phyloP scores from a whole-genome alignment of 2,329 filamentous ascomycete species.

The Colletotrichum truncatum region DNA sequence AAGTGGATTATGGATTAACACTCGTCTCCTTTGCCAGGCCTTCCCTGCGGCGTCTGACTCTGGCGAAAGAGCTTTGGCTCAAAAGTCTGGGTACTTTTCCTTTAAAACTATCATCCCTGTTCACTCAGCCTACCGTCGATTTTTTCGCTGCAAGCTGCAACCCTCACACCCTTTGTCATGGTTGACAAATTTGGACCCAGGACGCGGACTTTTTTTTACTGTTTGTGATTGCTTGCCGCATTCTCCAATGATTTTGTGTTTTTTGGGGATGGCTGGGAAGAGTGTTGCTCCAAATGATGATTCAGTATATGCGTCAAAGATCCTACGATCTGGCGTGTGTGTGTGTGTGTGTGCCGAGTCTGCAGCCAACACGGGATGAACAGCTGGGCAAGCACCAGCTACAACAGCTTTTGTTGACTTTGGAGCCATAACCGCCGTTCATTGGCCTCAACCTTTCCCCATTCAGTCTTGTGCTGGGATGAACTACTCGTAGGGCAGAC shows the following conservation, averaged over 20 bases:
- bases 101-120: background rate
- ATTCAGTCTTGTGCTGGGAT: background rate
- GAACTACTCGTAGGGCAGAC: constrained; percentile 15
- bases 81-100: background rate
- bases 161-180: background rate
- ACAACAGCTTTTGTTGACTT: background rate
- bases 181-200: background rate
- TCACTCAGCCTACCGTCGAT: background rate
- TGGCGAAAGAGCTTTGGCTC: background rate
- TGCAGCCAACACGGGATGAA: constrained; percentile 7
- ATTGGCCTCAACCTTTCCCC: background rate
- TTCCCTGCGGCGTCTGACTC: constrained; percentile 3
- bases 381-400: background rate
- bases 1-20: background rate
- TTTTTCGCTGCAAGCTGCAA: background rate
- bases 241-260: background rate
- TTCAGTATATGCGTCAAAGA: background rate
- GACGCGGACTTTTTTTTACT: background rate
- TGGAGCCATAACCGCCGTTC: background rate
- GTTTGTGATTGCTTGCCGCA: background rate
- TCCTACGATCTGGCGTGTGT: background rate
- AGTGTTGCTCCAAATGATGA: background rate
- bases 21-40: background rate
- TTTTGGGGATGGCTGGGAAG: background rate
- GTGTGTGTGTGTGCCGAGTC: too few relatives aligned